Evolutionary conservation across 805 yeast genomes (phyloP), one percentile per base, ranked within the genome.

Genomic region (Saturnispora bothae): DNA sequence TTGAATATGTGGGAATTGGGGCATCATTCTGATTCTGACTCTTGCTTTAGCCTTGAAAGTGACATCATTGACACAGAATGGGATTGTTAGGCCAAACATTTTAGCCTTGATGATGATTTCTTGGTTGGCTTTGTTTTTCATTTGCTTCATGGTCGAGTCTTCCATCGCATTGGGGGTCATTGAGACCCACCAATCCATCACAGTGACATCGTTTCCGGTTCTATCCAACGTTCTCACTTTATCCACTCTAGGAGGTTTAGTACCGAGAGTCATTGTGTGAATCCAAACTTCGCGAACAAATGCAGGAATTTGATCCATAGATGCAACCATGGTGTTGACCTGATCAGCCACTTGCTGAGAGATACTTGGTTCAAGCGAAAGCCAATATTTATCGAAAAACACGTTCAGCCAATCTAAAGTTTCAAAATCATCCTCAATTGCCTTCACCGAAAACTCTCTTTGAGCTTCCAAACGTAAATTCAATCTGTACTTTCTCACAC

Each of bases 131-230:
- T 76, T 77, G 56, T 78, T 84, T 54, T 79, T 83, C 59, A 81
- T 57, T 59, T 92, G 96, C 52, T 89, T 83, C 20, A 78, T 76
- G 39, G 85, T 84, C 49, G 85, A 65, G 58, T 92, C 99, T 30
- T 81, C 80, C 35, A 75, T 60, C 28, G 86, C 82, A 59, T 84
- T 85, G n/a, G 99, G 98, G 20, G 84, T 81, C 64, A 88, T 84
- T 1, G 96, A 83, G 31, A 82, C 72, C 30, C 78, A 81, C 96
- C 96, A 89, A 60, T 92, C 98, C 96, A 92, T 92, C 38, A 94
- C 96, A 9, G 89, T 94, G 37, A 92, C 80, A 53, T 89, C 96
- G 44, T 81, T 82, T 22, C 76, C 78, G n/a, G 96, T 89, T 45
- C 89, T 83, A 34, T 79, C 83, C 52, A 86, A 73, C 2, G 96